Conservation (phyloP, 148 eudicot species). For the Cornus suecica region DNA sequence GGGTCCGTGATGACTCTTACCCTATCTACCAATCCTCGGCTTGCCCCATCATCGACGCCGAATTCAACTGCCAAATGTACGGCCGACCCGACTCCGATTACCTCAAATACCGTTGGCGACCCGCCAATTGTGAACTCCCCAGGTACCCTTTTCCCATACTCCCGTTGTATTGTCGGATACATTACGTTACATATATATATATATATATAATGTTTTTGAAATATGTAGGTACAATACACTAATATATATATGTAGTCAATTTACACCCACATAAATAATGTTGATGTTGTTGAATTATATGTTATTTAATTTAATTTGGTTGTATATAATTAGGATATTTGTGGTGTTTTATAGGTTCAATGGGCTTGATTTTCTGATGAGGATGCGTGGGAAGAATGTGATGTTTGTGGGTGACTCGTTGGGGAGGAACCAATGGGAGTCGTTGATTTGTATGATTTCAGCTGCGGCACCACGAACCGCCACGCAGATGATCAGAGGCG, state of each 20-base stretch:
- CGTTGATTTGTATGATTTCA: slow-evolving; percentile 75
- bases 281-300: too few relatives aligned
- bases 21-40: slow-evolving; percentile 56
- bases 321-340: too few relatives aligned
- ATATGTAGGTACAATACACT: too few relatives aligned
- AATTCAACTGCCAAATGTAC: slow-evolving; percentile 69
- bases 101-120: slow-evolving; percentile 83
- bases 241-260: too few relatives aligned
- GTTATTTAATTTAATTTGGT: too few relatives aligned
- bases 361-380: slow-evolving; percentile 59
- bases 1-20: slow-evolving; percentile 70
- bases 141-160: slow-evolving; percentile 47
- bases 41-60: slow-evolving; percentile 69
- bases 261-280: too few relatives aligned
- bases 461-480: slow-evolving; percentile 49
- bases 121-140: slow-evolving; percentile 71
- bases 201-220: too few relatives aligned
- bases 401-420: slow-evolving; percentile 95
- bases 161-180: too few relatives aligned
- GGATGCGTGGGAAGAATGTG: slow-evolving; percentile 66
- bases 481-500: slow-evolving; percentile 48
- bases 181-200: too few relatives aligned
- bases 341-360: slow-evolving; percentile 41
- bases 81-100: slow-evolving; percentile 89
- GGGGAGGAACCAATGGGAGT: slow-evolving; percentile 97